These are phyloP conservation scores for Pestalotiopsis sp. DNA, from an alignment of 2,329 filamentous ascomycete species.

Conservation along the genomic window DNA sequence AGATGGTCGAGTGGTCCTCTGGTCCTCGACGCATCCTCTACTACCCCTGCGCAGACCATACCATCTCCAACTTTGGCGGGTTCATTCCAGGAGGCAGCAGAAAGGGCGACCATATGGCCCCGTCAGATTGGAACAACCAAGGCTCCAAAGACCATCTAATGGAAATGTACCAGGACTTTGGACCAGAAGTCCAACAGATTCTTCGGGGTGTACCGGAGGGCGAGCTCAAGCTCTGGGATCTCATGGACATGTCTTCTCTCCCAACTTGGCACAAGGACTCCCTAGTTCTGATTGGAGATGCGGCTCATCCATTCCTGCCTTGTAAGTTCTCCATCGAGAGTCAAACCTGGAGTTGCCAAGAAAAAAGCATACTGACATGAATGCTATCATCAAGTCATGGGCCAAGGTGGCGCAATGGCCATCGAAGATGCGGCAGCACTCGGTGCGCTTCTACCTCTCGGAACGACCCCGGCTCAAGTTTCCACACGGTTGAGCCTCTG, in stretches of 20 bases:
- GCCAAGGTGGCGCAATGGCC: slow-evolving; percentile 1
- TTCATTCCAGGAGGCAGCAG: background rate
- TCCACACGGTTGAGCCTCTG: background rate
- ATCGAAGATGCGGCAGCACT: slow-evolving; percentile 4
- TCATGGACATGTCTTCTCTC: background rate
- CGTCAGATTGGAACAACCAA: background rate
- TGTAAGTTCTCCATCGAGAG: background rate
- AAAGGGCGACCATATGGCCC: background rate
- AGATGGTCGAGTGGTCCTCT: slow-evolving; percentile 36
- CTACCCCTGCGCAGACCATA: slow-evolving; percentile 49
- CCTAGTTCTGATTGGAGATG: background rate
- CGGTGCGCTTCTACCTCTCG: background rate
- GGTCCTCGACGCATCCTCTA: slow-evolving; percentile 46
- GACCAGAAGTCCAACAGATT: background rate
- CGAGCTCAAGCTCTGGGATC: background rate
- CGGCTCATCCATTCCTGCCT: slow-evolving; percentile 5
- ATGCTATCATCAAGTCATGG: background rate
- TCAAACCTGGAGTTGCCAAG: background rate
- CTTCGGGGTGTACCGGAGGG: background rate
- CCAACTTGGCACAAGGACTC: background rate
- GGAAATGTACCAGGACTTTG: background rate
- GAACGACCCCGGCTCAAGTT: background rate
- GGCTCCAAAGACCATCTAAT: background rate
- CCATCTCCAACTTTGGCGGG: slow-evolving; percentile 45
- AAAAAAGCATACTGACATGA: background rate